Conservation (phyloP, 305 asterid species). For the Solanum hybrid region DNA sequence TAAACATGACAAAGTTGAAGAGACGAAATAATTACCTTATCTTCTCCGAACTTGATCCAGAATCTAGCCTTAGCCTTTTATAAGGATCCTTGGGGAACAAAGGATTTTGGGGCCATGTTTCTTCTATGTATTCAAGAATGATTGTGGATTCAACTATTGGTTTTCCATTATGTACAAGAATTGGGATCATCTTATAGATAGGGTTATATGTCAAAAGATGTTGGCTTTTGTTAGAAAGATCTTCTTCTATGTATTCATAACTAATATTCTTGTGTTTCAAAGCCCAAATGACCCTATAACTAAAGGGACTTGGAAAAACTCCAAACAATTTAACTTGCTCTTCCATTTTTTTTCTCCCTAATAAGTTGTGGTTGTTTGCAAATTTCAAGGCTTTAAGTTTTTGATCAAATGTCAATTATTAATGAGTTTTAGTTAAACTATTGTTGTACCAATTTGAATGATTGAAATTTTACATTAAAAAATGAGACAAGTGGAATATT, state of each 20-base stretch:
- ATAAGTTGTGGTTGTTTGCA: neutral
- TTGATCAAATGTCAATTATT: neutral
- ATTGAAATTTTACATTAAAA: neutral
- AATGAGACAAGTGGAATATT: neutral
- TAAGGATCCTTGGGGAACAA: constrained; percentile 14
- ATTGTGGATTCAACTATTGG: constrained; percentile 17
- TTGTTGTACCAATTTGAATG: neutral
- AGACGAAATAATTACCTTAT: constrained; percentile 7
- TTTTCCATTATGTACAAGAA: constrained; percentile 16
- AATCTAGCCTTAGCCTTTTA: constrained; percentile 22
- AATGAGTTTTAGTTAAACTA: neutral
- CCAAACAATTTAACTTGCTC: constrained; percentile 6
- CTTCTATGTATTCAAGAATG: constrained; percentile 26
- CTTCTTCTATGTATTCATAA: constrained; percentile 16
- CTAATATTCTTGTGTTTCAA: constrained; percentile 11
- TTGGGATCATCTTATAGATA: constrained; percentile 16
- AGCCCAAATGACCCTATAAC: constrained; percentile 11
- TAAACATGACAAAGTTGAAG: neutral
- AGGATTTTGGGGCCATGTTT: constrained; percentile 25
- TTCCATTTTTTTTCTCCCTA: neutral
- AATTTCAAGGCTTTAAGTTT: neutral
- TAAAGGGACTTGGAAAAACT: constrained; percentile 14
- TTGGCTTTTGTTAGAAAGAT: constrained; percentile 17
- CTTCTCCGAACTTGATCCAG: constrained; percentile 16
- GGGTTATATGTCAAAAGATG: constrained; percentile 16